phyloP scores from a whole-genome alignment of 129 eudicot genomes.

The Centella asiatica region DNA sequence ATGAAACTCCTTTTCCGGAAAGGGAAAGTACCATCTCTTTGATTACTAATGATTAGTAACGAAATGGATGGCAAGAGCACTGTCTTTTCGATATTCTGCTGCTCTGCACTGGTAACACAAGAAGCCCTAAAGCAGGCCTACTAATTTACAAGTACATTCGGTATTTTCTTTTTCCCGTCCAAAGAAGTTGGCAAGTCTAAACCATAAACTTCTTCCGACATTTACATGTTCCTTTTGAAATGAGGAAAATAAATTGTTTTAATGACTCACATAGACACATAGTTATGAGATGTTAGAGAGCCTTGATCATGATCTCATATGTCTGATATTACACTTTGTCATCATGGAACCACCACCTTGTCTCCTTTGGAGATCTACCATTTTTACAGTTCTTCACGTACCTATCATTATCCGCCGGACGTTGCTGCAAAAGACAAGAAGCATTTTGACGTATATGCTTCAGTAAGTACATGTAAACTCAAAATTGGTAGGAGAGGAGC shows the following conservation, averaged over 20 bases:
- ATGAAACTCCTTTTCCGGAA: no score
- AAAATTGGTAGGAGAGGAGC: not conserved
- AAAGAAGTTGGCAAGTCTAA: not conserved
- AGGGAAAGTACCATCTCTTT: no score
- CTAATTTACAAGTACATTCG: constrained; percentile 5
- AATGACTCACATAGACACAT: not conserved
- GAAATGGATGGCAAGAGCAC: not conserved
- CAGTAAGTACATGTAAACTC: not conserved
- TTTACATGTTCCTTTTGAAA: not conserved
- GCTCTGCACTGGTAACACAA: not conserved
- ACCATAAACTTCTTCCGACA: not conserved
- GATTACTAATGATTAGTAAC: no score
- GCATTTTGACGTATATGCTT: not conserved
- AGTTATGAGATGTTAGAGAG: not conserved
- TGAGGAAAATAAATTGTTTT: not conserved
- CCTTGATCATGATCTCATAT: not conserved
- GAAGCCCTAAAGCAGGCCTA: not conserved
- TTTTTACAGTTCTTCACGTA: constrained; percentile 90
- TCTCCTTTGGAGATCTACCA: constrained; percentile 95
- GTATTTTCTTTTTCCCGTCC: not conserved
- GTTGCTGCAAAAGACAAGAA: constrained; percentile 45
- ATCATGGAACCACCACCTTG: constrained; percentile 99
- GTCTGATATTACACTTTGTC: constrained; percentile 51
- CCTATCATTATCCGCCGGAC: constrained; percentile 84
- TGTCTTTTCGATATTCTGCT: not conserved